Percentiles rank a stretch among this genome's conserved stretches.
phyloP scores from a whole-genome alignment of 2,329 filamentous ascomycete genomes.

The Aspergillus sp. region DNA sequence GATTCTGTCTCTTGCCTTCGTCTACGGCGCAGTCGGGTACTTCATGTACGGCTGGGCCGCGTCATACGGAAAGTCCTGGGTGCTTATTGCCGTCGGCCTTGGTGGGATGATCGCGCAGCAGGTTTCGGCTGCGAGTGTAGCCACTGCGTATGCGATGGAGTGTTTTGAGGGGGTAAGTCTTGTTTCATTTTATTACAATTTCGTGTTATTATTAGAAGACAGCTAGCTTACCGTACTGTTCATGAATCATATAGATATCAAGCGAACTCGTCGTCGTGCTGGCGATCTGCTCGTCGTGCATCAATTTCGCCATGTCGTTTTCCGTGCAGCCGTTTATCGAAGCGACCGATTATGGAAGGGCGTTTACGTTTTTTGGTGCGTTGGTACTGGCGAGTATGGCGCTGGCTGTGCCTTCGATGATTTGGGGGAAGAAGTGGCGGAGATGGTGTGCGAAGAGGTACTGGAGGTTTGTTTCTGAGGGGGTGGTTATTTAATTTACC shows the following conservation, averaged over 20 bases:
- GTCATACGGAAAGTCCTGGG: conserved; percentile 34
- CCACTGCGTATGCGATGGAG: conserved; percentile 45
- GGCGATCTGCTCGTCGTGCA: conserved; percentile 35
- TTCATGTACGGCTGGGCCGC: conserved; percentile 43
- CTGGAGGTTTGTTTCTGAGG: conserved; percentile 27
- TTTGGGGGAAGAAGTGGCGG: conserved; percentile 38
- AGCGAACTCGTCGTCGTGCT: conserved; percentile 40
- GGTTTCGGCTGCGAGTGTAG: conserved; percentile 40
- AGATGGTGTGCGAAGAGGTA: conserved; percentile 25
- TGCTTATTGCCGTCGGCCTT: conserved; percentile 36
- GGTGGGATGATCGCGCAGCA: conserved; percentile 44
- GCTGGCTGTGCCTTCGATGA: conserved; percentile 29
- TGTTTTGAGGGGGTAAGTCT: conserved; percentile 29
- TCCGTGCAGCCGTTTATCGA: conserved; percentile 43
- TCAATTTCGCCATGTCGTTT: conserved; percentile 40
- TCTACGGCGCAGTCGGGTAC: conserved; percentile 37
- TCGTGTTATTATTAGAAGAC: not conserved
- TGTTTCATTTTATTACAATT: not conserved
- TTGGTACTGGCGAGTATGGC: conserved; percentile 26
- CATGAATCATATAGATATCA: conserved; percentile 30
- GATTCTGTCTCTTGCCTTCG: conserved; percentile 31
- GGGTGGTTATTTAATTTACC: conserved; percentile 2
- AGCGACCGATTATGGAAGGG: conserved; percentile 31
- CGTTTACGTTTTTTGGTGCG: conserved; percentile 38
- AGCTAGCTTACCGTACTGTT: no score